These are phyloP conservation scores for Rhodocollybia butyracea DNA, from an alignment of 768 basidiomycete genomes.

Conservation along the genomic window DNA sequence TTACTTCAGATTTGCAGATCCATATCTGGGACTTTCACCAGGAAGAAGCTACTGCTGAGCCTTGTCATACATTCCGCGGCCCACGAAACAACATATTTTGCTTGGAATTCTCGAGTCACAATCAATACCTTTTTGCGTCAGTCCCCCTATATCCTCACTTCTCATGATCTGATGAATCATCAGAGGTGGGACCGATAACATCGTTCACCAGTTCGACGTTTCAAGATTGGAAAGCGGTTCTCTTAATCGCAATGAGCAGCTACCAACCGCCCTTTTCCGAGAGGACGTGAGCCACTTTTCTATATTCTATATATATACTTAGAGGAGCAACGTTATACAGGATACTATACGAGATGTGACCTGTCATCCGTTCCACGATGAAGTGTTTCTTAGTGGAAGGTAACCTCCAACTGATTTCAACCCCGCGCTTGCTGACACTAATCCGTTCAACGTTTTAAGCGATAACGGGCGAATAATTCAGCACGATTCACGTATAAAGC, in stretches of 20 bases:
- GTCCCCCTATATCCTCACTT: slow-evolving; percentile 23
- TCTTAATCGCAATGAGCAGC: background rate
- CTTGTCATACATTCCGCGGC: slow-evolving; percentile 38
- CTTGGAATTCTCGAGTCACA: slow-evolving; percentile 66
- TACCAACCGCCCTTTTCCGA: slow-evolving; percentile 1
- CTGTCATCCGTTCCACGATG: slow-evolving; percentile 65
- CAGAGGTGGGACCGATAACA: slow-evolving; percentile 56
- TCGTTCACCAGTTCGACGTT: slow-evolving; percentile 52
- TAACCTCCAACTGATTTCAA: slow-evolving; percentile 20
- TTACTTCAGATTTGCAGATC: slow-evolving; percentile 45
- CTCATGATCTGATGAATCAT: background rate
- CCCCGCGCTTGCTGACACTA: background rate
- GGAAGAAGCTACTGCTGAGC: slow-evolving; percentile 47
- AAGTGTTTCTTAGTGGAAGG: slow-evolving; percentile 71
- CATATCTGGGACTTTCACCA: slow-evolving; percentile 68
- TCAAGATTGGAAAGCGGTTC: slow-evolving; percentile 29
- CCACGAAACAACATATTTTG: slow-evolving; percentile 64
- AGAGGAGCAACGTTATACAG: slow-evolving; percentile 29
- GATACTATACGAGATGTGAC: slow-evolving; percentile 63
- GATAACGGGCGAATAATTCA: slow-evolving; percentile 68
- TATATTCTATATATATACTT: slow-evolving; percentile 8
- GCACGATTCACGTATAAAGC: slow-evolving; percentile 52
- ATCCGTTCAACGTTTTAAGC: slow-evolving; percentile 28
- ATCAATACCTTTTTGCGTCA: slow-evolving; percentile 63
- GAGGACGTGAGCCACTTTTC: slow-evolving; percentile 7